Conservation (phyloP, 2,329 filamentous ascomycete species). For the Scedosporium boydii region DNA sequence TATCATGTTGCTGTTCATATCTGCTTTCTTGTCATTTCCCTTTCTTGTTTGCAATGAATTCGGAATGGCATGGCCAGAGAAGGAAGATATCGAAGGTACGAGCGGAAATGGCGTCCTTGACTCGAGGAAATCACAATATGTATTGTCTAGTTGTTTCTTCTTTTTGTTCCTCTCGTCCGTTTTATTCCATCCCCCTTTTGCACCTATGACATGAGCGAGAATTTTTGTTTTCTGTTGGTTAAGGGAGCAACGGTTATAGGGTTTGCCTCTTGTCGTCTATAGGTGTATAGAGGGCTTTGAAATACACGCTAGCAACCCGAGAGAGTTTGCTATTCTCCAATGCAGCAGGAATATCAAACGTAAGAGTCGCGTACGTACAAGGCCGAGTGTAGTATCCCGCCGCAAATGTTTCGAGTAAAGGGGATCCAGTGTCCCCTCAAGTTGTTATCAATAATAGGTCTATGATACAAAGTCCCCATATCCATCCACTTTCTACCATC, state of each 20-base stretch:
- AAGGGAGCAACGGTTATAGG: neutral
- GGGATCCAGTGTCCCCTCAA: no score
- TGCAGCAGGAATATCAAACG: no score
- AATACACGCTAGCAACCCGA: neutral
- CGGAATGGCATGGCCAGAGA: slow-evolving; percentile 6
- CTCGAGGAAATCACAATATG: neutral
- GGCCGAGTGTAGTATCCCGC: no score
- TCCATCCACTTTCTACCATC: neutral
- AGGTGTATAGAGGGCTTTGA: neutral
- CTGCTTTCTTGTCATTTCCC: neutral
- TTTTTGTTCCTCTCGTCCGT: neutral
- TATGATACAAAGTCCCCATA: neutral
- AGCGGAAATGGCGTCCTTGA: slow-evolving; percentile 6
- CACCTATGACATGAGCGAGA: neutral
- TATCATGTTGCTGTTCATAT: neutral
- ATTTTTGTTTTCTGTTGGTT: neutral
- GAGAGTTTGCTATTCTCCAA: neutral
- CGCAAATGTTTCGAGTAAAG: no score
- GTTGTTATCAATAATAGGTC: neutral
- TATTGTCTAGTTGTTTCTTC: neutral
- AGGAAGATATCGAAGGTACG: neutral
- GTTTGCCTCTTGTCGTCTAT: neutral
- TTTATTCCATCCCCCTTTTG: neutral
- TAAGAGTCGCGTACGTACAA: no score
- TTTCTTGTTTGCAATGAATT: neutral